phyloP scores from a whole-genome alignment of 1,284 basidiomycete species.

The Ganoderma resinaceum region DNA sequence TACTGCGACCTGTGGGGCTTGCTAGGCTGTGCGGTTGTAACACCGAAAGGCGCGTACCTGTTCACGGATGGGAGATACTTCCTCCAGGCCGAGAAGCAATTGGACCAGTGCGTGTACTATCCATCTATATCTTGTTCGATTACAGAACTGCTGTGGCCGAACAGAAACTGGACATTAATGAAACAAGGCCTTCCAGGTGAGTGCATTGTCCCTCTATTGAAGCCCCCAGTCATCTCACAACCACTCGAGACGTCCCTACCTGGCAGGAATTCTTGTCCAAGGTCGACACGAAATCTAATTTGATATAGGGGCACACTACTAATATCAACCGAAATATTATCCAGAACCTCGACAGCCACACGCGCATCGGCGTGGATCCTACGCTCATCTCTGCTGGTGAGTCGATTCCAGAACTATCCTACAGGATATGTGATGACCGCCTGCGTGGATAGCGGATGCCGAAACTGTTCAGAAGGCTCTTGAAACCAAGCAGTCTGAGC shows the following conservation, averaged over 20 bases:
- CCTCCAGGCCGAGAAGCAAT: constrained; percentile 89
- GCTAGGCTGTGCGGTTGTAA: constrained; percentile 83
- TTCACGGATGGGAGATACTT: constrained; percentile 97
- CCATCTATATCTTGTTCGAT: background rate
- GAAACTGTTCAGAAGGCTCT: constrained; percentile 62
- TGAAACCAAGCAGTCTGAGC: constrained; percentile 55
- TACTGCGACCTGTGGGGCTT: background rate
- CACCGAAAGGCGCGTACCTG: constrained; percentile 73
- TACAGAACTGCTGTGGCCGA: background rate
- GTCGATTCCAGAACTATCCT: constrained; percentile 15
- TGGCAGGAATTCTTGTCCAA: constrained; percentile 89
- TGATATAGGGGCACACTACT: background rate
- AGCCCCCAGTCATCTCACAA: constrained; percentile 17
- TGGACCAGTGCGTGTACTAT: constrained; percentile 68
- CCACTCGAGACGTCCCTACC: constrained; percentile 75
- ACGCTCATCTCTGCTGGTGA: constrained; percentile 73
- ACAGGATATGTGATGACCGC: background rate
- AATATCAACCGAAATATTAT: background rate
- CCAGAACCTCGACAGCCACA: constrained; percentile 67
- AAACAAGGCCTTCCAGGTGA: constrained; percentile 84
- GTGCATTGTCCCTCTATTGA: constrained; percentile 8
- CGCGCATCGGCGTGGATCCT: constrained; percentile 85
- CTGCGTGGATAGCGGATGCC: constrained; percentile 57
- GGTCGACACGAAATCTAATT: constrained; percentile 45
- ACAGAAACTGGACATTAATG: constrained; percentile 92